Evolutionary conservation across 2,329 filamentous ascomycete genomes (phyloP).

Genomic region (Stachybotrys elegans): DNA sequence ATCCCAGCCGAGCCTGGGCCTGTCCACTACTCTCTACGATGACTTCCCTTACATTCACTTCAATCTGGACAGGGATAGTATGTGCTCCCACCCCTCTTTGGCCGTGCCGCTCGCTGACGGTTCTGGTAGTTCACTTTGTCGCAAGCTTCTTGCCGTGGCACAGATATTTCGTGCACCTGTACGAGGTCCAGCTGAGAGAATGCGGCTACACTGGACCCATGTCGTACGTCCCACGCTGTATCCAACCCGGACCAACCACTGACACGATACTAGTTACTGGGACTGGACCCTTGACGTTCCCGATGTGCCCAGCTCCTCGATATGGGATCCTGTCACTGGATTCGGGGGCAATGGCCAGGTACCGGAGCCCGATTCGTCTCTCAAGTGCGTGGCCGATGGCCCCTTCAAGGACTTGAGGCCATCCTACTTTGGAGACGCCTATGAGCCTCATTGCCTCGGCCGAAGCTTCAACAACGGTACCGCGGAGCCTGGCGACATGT

Average conservation of each 20-base stretch:
- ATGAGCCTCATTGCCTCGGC: conserved; percentile 11
- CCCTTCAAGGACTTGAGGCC: conserved; percentile 11
- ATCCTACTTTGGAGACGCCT: conserved; percentile 7
- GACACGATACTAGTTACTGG: not conserved
- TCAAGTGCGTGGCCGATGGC: conserved; percentile 8
- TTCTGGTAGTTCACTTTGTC: conserved; percentile 6
- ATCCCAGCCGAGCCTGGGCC: conserved; percentile 7
- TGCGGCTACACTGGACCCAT: conserved; percentile 10
- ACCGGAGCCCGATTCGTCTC: conserved; percentile 1
- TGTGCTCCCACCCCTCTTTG: not conserved
- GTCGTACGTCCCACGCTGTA: conserved; percentile 5
- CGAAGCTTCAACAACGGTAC: conserved; percentile 8
- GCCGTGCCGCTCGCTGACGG: not conserved
- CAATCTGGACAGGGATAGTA: not conserved
- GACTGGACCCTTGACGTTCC: conserved; percentile 14
- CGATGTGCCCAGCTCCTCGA: conserved; percentile 9
- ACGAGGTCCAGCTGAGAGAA: conserved; percentile 7
- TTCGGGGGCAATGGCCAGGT: conserved; percentile 12
- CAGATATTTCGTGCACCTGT: conserved; percentile 11
- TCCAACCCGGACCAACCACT: not conserved
- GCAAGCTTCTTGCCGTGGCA: conserved; percentile 12
- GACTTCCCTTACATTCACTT: conserved; percentile 12
- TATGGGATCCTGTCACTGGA: conserved; percentile 9
- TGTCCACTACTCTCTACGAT: conserved; percentile 10
- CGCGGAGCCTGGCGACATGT: too few species aligned